These are phyloP conservation scores for Gonium pectorale DNA, from an alignment of 139 green algal genomes.

Conservation along the genomic window DNA sequence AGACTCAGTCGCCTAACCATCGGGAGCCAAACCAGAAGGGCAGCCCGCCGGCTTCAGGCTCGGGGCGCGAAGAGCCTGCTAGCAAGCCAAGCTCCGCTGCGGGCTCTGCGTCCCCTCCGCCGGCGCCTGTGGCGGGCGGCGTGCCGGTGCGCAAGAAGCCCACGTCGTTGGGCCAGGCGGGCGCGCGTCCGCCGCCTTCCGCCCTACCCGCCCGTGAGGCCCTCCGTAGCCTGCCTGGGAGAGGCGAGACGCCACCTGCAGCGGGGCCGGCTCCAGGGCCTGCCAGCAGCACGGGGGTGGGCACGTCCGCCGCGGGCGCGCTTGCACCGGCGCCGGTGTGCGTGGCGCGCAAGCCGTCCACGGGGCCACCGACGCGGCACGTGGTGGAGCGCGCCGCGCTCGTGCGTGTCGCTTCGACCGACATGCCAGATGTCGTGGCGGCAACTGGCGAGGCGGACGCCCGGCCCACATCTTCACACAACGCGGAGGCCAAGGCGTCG, in stretches of 20 bases:
- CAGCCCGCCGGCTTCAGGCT: neutral
- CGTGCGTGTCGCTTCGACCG: neutral
- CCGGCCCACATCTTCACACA: neutral
- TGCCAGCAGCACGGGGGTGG: neutral
- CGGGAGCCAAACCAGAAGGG: neutral
- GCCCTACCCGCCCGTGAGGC: neutral
- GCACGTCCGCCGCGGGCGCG: neutral
- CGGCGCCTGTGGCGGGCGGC: neutral
- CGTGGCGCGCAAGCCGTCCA: neutral
- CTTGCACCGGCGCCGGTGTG: neutral
- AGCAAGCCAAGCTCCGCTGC: neutral
- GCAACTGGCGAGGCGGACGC: conserved; percentile 6
- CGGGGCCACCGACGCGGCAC: conserved; percentile 27
- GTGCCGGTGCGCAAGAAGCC: conserved; percentile 28
- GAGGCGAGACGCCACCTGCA: neutral
- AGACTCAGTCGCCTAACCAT: neutral
- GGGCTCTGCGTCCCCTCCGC: neutral
- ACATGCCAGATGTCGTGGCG: neutral
- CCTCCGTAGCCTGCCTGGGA: neutral
- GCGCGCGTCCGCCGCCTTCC: conserved; percentile 3
- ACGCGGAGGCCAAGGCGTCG: too few species aligned
- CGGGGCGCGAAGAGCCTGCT: neutral
- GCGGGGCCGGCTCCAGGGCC: neutral
- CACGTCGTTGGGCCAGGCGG: neutral
- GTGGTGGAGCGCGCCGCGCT: neutral